These are phyloP conservation scores for Tricholoma matsutake DNA, from an alignment of 768 basidiomycete species.

Conservation along the genomic window DNA sequence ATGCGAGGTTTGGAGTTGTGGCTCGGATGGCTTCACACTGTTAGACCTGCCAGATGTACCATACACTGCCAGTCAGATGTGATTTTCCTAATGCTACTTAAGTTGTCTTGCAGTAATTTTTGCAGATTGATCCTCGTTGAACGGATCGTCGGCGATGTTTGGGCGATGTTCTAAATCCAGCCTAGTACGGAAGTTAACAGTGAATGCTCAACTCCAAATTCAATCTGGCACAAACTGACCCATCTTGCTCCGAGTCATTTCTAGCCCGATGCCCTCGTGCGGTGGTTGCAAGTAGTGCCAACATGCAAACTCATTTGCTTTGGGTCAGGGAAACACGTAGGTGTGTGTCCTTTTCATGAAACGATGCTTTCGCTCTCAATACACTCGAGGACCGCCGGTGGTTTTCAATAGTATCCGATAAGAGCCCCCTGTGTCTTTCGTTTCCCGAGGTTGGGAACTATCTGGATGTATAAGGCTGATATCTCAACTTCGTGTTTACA, in stretches of 20 bases:
- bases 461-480: not conserved
- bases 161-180: not conserved
- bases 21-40: too few species aligned
- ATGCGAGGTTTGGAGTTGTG: too few species aligned
- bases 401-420: not conserved
- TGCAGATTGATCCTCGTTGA: not conserved
- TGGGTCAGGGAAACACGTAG: not conserved
- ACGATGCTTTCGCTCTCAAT: not conserved
- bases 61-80: too few species aligned
- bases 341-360: not conserved
- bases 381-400: not conserved
- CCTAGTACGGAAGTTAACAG: not conserved
- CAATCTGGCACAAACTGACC: slow-evolving; percentile 6
- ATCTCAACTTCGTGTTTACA: not conserved
- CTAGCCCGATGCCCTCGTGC: slow-evolving; percentile 11
- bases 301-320: slow-evolving; percentile 3
- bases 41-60: too few species aligned
- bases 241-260: not conserved
- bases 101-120: too few species aligned
- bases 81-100: too few species aligned
- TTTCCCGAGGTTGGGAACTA: not conserved
- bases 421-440: not conserved
- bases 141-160: not conserved
- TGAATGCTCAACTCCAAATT: not conserved
- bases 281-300: not conserved